Evolutionary conservation across 1,139 yeast genomes (phyloP), one percentile per base, ranked within the genome.

Genomic region (Pichia terricola): DNA sequence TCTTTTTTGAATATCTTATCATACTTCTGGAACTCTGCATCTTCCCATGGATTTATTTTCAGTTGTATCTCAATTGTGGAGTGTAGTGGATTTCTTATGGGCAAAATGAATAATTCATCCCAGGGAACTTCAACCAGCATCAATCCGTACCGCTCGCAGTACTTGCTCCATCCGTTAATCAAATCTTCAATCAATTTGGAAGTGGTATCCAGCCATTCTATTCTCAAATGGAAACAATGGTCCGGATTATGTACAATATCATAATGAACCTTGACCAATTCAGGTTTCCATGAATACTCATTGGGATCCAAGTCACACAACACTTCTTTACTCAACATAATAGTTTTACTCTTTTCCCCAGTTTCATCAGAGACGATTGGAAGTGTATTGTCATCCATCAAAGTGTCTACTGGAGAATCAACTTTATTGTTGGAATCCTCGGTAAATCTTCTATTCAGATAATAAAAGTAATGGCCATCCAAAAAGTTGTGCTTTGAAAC

Each of bases 231-330:
- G 66, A 81, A 94, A 57, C 97, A 89, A 57, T 89, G 95, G 50
- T 87, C 94, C 0, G 97, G 96, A 58, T 89, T 91, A 59, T 88
- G 97, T 3, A 88, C 91, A 44, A 81, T 73, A 60, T 94, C 98
- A 57, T 86, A 85, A 62, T 91, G 97, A 3, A 91, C 88, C 3
- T 81, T 79, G 35, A 89, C 68, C 10, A 79, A 64, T 55, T 94
- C 98, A 0, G 85, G 83, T 46, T 89, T 75, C 59, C 78, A 79
- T 0, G 96, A 87, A 48, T 78, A 73, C 4, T 69, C 68, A 35
- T 71, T 66, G 0, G 94, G 85, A 59, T 91, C 98, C 27, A 87
- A 77, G 61, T 91, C 87, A 54, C 78, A 77, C 44, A 74, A 70
- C 36, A 91, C 71, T 1, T 81, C 70, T 50, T 79, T 69, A 57